Conservation (phyloP, 768 basidiomycete species). For the Trametes meyenii region DNA sequence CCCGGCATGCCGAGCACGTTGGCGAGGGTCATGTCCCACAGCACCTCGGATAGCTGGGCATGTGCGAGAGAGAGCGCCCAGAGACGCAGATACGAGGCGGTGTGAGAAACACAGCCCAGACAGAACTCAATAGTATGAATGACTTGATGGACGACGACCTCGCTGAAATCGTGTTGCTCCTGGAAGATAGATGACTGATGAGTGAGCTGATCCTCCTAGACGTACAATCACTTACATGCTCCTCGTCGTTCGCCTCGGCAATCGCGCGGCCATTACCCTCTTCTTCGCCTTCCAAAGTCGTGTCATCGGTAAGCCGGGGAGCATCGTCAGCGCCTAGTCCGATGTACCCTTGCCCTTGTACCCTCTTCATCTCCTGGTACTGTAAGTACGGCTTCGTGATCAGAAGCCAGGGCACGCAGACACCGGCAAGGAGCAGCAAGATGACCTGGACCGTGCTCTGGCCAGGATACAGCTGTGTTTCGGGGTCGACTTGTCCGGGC, state of each 20-base stretch:
- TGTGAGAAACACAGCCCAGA: slow-evolving; percentile 97
- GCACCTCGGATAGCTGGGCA: slow-evolving; percentile 93
- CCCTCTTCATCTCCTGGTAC: slow-evolving; percentile 88
- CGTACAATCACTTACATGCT: slow-evolving; percentile 58
- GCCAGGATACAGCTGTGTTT: slow-evolving; percentile 78
- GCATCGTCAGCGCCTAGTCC: slow-evolving; percentile 64
- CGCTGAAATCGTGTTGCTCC: slow-evolving; percentile 91
- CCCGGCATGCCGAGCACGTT: slow-evolving; percentile 61
- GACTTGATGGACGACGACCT: slow-evolving; percentile 94
- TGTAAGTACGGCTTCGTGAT: slow-evolving; percentile 88
- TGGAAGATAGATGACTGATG: slow-evolving; percentile 32
- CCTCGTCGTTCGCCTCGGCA: slow-evolving; percentile 73
- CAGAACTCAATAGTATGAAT: slow-evolving; percentile 99
- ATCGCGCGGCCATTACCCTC: slow-evolving; percentile 78
- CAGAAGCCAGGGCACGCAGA: slow-evolving; percentile 96
- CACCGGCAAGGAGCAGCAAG: slow-evolving; percentile 72
- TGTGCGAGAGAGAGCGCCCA: slow-evolving; percentile 99
- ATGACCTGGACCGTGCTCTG: slow-evolving; percentile 85
- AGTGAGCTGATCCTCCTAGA: slow-evolving; percentile 21
- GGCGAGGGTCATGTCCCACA: slow-evolving; percentile 87
- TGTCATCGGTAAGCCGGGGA: slow-evolving; percentile 55
- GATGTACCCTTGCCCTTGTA: slow-evolving; percentile 82
- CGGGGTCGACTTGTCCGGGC: slow-evolving; percentile 76
- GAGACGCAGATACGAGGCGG: slow-evolving; percentile 88
- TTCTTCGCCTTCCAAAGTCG: slow-evolving; percentile 73